Conservation (phyloP, 164 flowering plant genomes). For the Chimonanthus praecox region DNA sequence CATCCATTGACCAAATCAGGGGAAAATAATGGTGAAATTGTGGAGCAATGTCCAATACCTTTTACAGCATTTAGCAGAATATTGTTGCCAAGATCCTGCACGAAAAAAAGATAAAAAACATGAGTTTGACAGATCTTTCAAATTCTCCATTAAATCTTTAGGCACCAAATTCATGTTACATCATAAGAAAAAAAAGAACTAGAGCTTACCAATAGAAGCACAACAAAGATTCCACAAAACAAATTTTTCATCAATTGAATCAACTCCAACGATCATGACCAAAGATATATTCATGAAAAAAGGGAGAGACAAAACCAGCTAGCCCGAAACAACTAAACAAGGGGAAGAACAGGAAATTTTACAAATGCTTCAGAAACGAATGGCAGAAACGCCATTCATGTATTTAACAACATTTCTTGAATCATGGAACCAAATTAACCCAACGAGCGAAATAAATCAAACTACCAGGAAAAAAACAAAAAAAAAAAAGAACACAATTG, state of each 20-base stretch:
- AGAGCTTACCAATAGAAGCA: neutral
- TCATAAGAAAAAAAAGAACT: neutral
- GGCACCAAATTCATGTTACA: neutral
- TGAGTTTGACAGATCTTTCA: neutral
- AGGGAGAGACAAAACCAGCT: neutral
- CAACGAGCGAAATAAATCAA: neutral
- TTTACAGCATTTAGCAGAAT: conserved; percentile 71
- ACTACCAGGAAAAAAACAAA: neutral
- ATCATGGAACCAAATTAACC: neutral
- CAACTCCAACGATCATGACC: neutral
- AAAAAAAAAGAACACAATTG: neutral
- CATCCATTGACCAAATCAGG: neutral
- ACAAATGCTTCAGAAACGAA: neutral
- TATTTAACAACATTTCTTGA: too few relatives aligned
- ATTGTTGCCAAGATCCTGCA: conserved; percentile 68
- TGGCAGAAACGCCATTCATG: neutral
- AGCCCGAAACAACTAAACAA: neutral
- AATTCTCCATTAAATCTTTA: neutral
- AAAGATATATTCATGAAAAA: neutral
- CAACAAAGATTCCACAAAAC: neutral
- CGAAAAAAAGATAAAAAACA: conserved; percentile 8
- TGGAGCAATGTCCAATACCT: conserved; percentile 34
- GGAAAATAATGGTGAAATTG: neutral
- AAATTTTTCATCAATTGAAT: neutral
- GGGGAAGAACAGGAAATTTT: neutral